Percentiles rank a stretch among this genome's conserved stretches.
These are phyloP conservation scores for Colletotrichum sp. DNA, from an alignment of 2,329 filamentous ascomycete species.

Conservation along the genomic window DNA sequence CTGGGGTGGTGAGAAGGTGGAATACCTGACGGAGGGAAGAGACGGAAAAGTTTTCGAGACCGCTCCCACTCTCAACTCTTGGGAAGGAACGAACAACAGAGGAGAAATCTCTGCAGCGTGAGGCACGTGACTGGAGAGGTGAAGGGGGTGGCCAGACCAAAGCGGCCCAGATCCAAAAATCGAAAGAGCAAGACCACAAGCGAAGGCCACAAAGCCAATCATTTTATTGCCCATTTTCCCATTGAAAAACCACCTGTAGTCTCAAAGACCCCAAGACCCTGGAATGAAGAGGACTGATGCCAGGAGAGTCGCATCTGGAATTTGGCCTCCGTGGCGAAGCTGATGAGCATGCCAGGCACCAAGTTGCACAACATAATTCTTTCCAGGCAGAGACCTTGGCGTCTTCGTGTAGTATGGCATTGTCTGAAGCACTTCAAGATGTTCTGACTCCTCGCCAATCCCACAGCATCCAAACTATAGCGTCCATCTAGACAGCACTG, in stretches of 20 bases:
- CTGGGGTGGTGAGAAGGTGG: background rate
- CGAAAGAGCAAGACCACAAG: background rate
- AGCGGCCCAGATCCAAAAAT: background rate
- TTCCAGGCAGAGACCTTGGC: rapidly evolving
- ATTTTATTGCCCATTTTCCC: background rate
- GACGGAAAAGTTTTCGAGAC: background rate
- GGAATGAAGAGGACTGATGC: background rate
- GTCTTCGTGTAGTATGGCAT: rapidly evolving
- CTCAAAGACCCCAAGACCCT: background rate
- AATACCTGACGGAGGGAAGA: background rate
- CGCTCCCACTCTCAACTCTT: background rate
- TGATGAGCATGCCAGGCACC: background rate
- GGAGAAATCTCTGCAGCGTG: background rate
- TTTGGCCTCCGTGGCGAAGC: background rate
- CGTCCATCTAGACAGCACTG: rapidly evolving
- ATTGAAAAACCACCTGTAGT: background rate
- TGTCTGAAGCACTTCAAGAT: background rate
- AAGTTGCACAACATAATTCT: rapidly evolving
- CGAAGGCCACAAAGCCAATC: background rate
- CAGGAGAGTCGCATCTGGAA: background rate
- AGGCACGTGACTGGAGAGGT: background rate
- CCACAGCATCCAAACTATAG: background rate
- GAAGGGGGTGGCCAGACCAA: background rate
- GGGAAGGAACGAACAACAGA: background rate
- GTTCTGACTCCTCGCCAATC: background rate